Conservation (phyloP, 1,139 yeast species). For the Kurtzmaniella quercitrusa region DNA sequence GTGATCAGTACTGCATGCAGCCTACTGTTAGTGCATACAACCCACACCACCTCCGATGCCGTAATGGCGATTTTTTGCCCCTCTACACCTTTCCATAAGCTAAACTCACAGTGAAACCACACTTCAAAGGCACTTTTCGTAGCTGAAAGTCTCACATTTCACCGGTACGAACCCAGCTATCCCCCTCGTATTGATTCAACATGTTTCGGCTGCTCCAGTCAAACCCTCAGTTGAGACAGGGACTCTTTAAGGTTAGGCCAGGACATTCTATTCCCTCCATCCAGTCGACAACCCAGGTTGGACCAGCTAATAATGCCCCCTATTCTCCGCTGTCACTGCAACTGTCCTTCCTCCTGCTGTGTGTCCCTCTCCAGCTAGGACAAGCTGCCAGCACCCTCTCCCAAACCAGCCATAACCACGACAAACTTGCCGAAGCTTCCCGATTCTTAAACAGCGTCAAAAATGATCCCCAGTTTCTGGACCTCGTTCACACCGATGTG, state of each 20-base stretch:
- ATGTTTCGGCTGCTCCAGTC: conserved; percentile 2
- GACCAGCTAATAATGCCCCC: background rate
- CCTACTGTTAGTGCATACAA: background rate
- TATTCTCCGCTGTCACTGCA: background rate
- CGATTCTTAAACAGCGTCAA: conserved; percentile 14
- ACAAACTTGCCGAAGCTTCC: background rate
- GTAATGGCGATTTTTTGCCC: background rate
- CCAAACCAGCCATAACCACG: background rate
- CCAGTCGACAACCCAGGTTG: background rate
- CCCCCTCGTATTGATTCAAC: background rate
- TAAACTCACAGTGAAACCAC: background rate
- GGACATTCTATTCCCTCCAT: conserved; percentile 1
- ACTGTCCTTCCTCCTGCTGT: background rate
- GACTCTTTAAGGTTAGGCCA: background rate
- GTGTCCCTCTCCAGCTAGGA: background rate
- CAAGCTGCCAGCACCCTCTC: background rate
- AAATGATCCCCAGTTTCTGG: conserved; percentile 21
- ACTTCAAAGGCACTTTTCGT: no score
- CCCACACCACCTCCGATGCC: background rate
- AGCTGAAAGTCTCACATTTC: no score
- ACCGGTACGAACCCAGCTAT: no score
- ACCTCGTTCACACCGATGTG: conserved; percentile 17
- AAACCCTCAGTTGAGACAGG: background rate
- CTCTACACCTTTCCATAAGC: background rate
- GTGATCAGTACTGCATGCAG: background rate